These are phyloP conservation scores for Lachnum nothofagi DNA, from an alignment of 2,329 filamentous ascomycete genomes.

Conservation along the genomic window DNA sequence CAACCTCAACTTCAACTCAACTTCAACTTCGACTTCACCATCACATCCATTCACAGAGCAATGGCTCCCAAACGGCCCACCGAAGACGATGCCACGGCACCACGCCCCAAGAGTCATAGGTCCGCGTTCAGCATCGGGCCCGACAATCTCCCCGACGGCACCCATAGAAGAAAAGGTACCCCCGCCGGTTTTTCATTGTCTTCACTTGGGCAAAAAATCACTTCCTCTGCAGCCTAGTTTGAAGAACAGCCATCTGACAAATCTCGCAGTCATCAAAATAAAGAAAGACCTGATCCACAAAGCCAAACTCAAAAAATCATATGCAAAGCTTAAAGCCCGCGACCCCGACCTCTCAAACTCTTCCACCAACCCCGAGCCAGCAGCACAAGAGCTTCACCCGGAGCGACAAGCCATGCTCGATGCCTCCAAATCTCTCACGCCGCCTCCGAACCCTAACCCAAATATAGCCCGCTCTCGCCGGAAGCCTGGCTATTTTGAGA, in stretches of 20 bases:
- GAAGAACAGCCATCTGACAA: conserved; percentile 4
- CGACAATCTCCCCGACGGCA: conserved; percentile 84
- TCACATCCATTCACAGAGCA: conserved; percentile 11
- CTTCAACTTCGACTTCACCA: background rate
- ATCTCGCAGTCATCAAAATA: conserved; percentile 68
- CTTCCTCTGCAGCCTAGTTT: background rate
- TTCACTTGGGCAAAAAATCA: too few species aligned
- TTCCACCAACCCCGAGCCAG: conserved; percentile 12
- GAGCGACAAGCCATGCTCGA: conserved; percentile 56
- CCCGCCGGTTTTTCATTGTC: too few species aligned
- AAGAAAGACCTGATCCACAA: conserved; percentile 86
- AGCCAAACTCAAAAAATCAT: conserved; percentile 88
- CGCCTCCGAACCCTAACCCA: conserved; percentile 8
- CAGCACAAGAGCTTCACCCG: conserved; percentile 50
- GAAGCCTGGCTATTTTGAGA: conserved; percentile 35
- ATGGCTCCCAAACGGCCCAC: conserved; percentile 59
- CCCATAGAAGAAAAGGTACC: conserved; percentile 72
- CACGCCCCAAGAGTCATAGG: conserved; percentile 47
- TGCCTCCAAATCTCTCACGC: conserved; percentile 29
- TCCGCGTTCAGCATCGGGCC: conserved; percentile 84
- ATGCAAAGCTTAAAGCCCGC: conserved; percentile 74
- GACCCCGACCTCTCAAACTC: conserved; percentile 24
- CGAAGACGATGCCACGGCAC: conserved; percentile 39
- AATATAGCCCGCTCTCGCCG: conserved; percentile 4
- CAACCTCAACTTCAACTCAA: background rate